Percentiles rank a stretch among this genome's conserved stretches.
Evolutionary conservation across 371 early-diverging fungal genomes (phyloP).

Genomic region (Rhizomucor miehei): DNA sequence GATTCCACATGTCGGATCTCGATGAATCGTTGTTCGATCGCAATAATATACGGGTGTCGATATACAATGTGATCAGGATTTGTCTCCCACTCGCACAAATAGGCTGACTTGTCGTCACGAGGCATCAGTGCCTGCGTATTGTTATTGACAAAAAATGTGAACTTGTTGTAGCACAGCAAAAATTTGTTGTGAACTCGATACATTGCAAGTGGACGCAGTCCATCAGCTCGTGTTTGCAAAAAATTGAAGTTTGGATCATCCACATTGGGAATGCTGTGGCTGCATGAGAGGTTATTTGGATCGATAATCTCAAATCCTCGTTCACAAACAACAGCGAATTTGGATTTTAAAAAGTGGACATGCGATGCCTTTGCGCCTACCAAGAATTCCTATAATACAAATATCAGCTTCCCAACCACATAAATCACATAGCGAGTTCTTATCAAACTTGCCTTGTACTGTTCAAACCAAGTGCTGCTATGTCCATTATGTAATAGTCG

Average conservation of each 20-base stretch:
- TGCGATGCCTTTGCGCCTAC: conserved; percentile 64
- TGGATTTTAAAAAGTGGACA: conserved; percentile 61
- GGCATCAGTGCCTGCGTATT: conserved; percentile 14
- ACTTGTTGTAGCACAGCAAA: conserved; percentile 84
- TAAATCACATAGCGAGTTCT: too few relatives aligned
- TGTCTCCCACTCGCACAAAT: conserved; percentile 33
- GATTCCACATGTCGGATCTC: conserved; percentile 78
- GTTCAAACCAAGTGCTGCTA: conserved; percentile 23
- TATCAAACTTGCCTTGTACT: conserved; percentile 14
- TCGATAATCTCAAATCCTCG: conserved; percentile 78
- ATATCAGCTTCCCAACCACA: too few relatives aligned
- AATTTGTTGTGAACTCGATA: conserved; percentile 63
- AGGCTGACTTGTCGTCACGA: conserved; percentile 24
- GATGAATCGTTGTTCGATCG: conserved; percentile 77
- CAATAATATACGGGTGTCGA: conserved; percentile 74
- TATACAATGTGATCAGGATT: conserved; percentile 51
- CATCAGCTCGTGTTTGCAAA: conserved; percentile 63
- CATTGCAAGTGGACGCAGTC: conserved; percentile 68
- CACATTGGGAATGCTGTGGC: conserved; percentile 47
- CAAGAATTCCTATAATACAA: conserved; percentile 57
- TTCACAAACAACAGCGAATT: conserved; percentile 67
- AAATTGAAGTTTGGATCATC: conserved; percentile 70
- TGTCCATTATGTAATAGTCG: conserved; percentile 2
- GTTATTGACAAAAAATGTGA: conserved; percentile 83
- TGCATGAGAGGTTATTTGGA: conserved; percentile 53